phyloP scores from a whole-genome alignment of 306 rosid genomes.

The Prunus davidiana region DNA sequence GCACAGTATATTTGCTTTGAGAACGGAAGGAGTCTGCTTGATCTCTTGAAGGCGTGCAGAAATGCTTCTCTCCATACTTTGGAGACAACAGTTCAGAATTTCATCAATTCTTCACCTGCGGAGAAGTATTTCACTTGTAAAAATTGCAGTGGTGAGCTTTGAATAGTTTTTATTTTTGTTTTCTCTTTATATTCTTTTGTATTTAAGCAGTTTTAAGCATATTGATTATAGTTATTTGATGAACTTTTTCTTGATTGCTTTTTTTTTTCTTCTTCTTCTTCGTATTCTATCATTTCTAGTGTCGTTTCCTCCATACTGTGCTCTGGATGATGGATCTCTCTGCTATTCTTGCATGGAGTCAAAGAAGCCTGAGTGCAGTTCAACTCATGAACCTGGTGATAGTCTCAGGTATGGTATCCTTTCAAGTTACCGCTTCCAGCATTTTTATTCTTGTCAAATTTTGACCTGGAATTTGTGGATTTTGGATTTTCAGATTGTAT shows the following conservation, averaged over 20 bases:
- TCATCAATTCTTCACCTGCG: conserved; percentile 59
- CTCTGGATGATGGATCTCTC: conserved; percentile 58
- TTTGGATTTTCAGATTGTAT: background rate
- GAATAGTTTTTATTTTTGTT: background rate
- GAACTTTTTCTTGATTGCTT: conserved; percentile 11
- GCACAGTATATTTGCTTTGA: conserved; percentile 91
- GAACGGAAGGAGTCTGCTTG: conserved; percentile 93
- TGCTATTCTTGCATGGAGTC: conserved; percentile 75
- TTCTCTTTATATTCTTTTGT: background rate
- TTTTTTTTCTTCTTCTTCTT: background rate
- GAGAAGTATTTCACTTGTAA: conserved; percentile 74
- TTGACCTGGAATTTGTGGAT: background rate
- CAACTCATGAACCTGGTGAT: conserved; percentile 35
- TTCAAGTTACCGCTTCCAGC: background rate
- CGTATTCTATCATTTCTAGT: conserved; percentile 36
- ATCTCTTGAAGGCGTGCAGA: conserved; percentile 79
- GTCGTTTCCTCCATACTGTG: conserved; percentile 69
- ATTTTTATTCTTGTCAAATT: background rate
- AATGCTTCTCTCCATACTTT: conserved; percentile 60
- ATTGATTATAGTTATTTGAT: conserved; percentile 4
- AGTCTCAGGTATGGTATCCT: conserved; percentile 54
- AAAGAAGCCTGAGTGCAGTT: conserved; percentile 41
- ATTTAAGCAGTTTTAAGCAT: conserved; percentile 15
- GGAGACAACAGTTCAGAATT: conserved; percentile 79
- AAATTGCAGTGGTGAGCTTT: conserved; percentile 73